phyloP scores from a whole-genome alignment of 2,329 filamentous ascomycete genomes.

The Tolypocladium cylindrosporum region DNA sequence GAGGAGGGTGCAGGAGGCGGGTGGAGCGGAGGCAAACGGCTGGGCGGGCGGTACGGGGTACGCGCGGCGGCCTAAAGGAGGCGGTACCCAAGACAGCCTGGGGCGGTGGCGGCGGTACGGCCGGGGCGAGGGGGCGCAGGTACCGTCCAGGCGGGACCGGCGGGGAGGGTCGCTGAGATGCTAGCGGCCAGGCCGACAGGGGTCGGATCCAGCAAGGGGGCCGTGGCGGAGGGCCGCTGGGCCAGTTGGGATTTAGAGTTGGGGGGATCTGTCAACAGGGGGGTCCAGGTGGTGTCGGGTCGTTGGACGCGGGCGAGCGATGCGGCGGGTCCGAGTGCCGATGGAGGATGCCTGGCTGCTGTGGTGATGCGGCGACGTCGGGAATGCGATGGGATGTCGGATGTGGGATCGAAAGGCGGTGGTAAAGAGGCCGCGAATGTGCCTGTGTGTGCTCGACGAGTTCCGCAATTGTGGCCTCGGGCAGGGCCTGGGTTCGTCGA shows the following conservation, averaged over 20 bases:
- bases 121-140: slow-evolving; percentile 5
- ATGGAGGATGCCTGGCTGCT: background rate
- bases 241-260: slow-evolving; percentile 8
- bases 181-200: slow-evolving; percentile 13
- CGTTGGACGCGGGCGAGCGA: background rate
- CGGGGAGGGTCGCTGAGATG: slow-evolving; percentile 5
- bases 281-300: background rate
- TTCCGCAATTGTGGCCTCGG: background rate
- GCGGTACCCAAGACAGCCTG: slow-evolving; percentile 1
- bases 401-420: background rate
- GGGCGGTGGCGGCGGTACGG: slow-evolving; percentile 2
- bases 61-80: background rate
- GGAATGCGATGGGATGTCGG: background rate
- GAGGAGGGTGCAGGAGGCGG: background rate
- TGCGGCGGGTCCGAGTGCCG: background rate
- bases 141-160: background rate
- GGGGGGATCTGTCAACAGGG: slow-evolving; percentile 7
- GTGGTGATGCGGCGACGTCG: background rate
- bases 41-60: background rate
- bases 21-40: background rate
- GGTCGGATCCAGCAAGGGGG: slow-evolving; percentile 7
- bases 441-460: background rate
- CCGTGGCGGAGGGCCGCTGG: background rate
- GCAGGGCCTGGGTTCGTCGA: background rate
- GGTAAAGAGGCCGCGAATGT: slow-evolving; percentile 1